Conservation (phyloP, 345 rosid species). For the Atalantia buxifolia region DNA sequence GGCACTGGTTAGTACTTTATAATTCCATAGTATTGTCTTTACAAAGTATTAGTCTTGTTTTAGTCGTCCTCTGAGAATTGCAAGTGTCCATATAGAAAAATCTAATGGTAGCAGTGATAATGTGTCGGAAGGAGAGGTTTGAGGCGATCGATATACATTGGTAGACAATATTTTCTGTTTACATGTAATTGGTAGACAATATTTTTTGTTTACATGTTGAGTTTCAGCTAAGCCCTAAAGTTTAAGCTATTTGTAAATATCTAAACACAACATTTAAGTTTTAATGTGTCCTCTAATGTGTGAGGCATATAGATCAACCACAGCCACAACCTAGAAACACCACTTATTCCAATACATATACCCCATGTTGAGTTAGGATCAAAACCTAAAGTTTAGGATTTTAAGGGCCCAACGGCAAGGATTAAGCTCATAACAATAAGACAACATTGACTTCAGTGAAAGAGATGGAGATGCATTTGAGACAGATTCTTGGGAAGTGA, state of each 20-base stretch:
- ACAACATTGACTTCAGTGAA: neutral
- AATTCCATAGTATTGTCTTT: neutral
- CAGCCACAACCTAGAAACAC: neutral
- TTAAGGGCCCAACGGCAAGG: neutral
- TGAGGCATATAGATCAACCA: neutral
- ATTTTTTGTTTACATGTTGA: neutral
- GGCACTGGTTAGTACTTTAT: slow-evolving; percentile 46
- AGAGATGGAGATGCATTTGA: neutral
- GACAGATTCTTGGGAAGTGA: neutral
- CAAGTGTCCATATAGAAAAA: neutral
- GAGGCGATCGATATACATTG: neutral
- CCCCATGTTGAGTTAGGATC: neutral
- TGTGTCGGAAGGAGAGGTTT: neutral
- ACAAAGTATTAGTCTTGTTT: neutral
- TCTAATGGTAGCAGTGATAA: neutral
- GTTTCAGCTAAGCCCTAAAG: neutral
- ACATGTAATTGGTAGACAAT: neutral
- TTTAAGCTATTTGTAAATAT: neutral
- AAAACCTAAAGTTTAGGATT: neutral
- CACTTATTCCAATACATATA: neutral
- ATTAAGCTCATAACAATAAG: neutral
- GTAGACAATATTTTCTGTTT: too few species aligned
- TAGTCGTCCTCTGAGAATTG: neutral
- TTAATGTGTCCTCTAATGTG: neutral
- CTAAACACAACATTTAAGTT: neutral